Percentiles rank a stretch among this genome's conserved stretches.
These are phyloP conservation scores for Schizopora paradoxa DNA, from an alignment of 1,284 basidiomycete genomes.

Conservation along the genomic window DNA sequence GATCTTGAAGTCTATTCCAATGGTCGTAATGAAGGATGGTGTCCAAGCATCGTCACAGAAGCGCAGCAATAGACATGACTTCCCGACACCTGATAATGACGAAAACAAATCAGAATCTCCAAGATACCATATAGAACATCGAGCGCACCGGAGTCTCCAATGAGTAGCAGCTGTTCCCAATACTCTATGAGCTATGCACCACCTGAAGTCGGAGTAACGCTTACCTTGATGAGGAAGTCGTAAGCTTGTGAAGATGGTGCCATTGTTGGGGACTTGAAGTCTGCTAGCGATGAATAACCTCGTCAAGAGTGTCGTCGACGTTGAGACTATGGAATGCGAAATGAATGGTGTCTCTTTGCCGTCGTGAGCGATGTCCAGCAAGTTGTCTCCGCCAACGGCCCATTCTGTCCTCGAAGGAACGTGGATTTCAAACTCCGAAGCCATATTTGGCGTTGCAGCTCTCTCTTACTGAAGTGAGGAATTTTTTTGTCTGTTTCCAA, in stretches of 20 bases:
- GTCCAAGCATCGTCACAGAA: slow-evolving; percentile 99
- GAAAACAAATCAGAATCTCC: slow-evolving; percentile 4
- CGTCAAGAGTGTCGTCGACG: too few species aligned
- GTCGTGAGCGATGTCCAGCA: too few species aligned
- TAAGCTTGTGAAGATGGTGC: slow-evolving; percentile 85
- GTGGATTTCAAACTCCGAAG: too few species aligned
- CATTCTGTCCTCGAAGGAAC: too few species aligned
- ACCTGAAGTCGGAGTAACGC: slow-evolving; percentile 11
- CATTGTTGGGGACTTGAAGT: too few species aligned
- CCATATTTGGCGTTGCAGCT: too few species aligned
- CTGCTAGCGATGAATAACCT: too few species aligned
- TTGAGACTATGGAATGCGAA: too few species aligned
- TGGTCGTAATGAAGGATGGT: slow-evolving; percentile 98
- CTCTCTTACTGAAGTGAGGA: too few species aligned
- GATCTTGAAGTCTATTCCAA: slow-evolving; percentile 96
- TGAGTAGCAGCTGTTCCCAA: slow-evolving; percentile 74
- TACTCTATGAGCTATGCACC: slow-evolving; percentile 14
- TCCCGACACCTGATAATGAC: slow-evolving; percentile 78
- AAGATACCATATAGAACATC: background rate
- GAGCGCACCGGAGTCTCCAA: slow-evolving; percentile 94
- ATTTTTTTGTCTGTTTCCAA: too few species aligned
- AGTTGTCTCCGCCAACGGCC: too few species aligned
- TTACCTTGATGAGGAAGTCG: slow-evolving; percentile 90
- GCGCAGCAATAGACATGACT: slow-evolving; percentile 95
- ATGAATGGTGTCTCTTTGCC: too few species aligned